phyloP scores from a whole-genome alignment of 768 basidiomycete genomes.

The Epithele typhae region DNA sequence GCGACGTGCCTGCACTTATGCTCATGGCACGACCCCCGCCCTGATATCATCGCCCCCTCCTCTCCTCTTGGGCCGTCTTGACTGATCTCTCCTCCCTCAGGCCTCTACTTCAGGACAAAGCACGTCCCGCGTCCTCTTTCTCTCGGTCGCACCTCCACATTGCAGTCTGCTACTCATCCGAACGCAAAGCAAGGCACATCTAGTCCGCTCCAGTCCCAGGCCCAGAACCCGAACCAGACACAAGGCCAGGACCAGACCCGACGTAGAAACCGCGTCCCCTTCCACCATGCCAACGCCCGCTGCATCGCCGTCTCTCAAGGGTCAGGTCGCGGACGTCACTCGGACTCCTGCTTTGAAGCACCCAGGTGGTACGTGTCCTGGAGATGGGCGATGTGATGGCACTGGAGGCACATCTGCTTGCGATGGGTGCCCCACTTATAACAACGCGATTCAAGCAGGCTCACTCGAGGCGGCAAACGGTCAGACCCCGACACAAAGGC shows the following conservation, averaged over 20 bases:
- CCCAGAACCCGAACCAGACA: conserved; percentile 4
- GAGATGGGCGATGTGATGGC: conserved; percentile 96
- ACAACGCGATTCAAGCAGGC: conserved; percentile 55
- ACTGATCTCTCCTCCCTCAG: conserved; percentile 39
- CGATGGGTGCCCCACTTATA: conserved; percentile 94
- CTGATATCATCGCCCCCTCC: conserved; percentile 19
- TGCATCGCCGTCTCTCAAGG: conserved; percentile 16
- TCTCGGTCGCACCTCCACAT: conserved; percentile 34
- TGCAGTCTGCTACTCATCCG: conserved; percentile 24
- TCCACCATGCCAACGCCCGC: conserved; percentile 23
- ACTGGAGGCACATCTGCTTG: conserved; percentile 93
- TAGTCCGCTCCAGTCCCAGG: conserved; percentile 10
- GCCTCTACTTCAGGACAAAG: conserved; percentile 82
- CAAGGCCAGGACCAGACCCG: conserved; percentile 4
- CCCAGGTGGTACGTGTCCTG: conserved; percentile 80
- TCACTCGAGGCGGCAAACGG: conserved; percentile 6
- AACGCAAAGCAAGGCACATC: conserved; percentile 28
- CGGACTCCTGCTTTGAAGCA: conserved; percentile 11
- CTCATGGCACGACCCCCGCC: conserved; percentile 16
- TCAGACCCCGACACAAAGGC: conserved; percentile 22
- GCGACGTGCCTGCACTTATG: conserved; percentile 18
- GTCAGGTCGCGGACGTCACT: conserved; percentile 5
- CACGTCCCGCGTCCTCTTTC: conserved; percentile 69
- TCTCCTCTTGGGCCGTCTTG: conserved; percentile 16
- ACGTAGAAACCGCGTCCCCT: conserved; percentile 18